A percentile compares a stretch with the other conserved stretches of the same genome.
Conservation (phyloP, 2,329 filamentous ascomycete species). For the Juglanconis sp. region DNA sequence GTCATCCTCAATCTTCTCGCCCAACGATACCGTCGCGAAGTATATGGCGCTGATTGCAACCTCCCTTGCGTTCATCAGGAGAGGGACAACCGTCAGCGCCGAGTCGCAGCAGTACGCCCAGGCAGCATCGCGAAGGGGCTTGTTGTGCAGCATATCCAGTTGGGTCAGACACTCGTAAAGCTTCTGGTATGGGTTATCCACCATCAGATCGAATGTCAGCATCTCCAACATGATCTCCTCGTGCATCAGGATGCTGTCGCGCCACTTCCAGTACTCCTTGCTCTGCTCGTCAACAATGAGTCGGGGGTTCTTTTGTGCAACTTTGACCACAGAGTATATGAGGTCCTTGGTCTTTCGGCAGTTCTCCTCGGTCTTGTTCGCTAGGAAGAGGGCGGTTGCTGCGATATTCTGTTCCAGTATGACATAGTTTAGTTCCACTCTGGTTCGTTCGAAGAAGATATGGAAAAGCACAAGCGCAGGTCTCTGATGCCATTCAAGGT, state of each 20-base stretch:
- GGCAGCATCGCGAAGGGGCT: slow-evolving; percentile 75
- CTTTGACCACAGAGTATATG: slow-evolving; percentile 88
- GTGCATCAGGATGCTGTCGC: slow-evolving; percentile 86
- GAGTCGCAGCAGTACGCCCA: slow-evolving; percentile 96
- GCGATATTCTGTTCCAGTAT: slow-evolving; percentile 63
- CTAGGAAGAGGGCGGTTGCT: slow-evolving; percentile 86
- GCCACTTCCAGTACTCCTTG: slow-evolving; percentile 98
- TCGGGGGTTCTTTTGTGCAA: slow-evolving; percentile 90
- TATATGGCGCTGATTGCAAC: slow-evolving; percentile 85
- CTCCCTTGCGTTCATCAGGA: slow-evolving; percentile 74
- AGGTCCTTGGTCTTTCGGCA: slow-evolving; percentile 94
- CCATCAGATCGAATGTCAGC: slow-evolving; percentile 88
- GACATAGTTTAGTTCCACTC: background rate
- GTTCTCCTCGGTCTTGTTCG: slow-evolving; percentile 96
- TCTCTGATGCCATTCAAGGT: too few species aligned
- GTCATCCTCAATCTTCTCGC: slow-evolving; percentile 69
- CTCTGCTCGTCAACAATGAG: slow-evolving; percentile 92
- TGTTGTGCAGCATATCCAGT: slow-evolving; percentile 74
- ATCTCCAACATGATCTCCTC: slow-evolving; percentile 91
- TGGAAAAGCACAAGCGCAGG: background rate
- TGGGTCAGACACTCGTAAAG: slow-evolving; percentile 78
- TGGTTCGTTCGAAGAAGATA: too few species aligned
- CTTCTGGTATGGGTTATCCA: slow-evolving; percentile 82
- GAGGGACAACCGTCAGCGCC: slow-evolving; percentile 77
- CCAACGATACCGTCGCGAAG: slow-evolving; percentile 74